Evolutionary conservation across 2,329 filamentous ascomycete genomes (phyloP).

Genomic region (Paraphoma chrysanthemicola): DNA sequence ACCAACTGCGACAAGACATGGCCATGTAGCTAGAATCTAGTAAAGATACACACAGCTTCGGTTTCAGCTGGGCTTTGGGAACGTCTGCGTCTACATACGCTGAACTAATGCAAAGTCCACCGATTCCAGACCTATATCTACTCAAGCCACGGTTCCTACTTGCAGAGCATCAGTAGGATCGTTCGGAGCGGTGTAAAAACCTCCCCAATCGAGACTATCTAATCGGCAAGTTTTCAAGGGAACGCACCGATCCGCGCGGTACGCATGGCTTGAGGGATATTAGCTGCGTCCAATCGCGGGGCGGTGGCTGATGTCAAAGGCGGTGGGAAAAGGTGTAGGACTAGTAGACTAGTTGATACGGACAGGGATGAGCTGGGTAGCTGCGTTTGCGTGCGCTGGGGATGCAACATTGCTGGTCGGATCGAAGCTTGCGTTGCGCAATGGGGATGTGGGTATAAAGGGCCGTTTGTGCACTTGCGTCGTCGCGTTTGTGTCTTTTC

Average conservation of each 20-base stretch:
- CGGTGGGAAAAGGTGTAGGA: constrained; percentile 5
- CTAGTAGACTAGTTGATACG: background rate
- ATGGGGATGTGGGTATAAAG: background rate
- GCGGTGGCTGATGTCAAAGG: background rate
- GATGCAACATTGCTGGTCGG: constrained; percentile 4
- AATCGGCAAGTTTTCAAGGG: background rate
- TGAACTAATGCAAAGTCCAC: too few relatives aligned
- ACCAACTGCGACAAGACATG: background rate
- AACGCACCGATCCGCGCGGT: constrained; percentile 1
- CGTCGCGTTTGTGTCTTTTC: background rate
- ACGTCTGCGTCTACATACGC: too few relatives aligned
- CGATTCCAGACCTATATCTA: too few relatives aligned
- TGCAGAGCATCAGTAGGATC: too few relatives aligned
- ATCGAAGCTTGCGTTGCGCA: background rate
- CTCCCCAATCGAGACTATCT: too few relatives aligned
- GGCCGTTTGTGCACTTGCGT: background rate
- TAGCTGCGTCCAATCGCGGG: background rate
- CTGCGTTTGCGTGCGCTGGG: constrained; percentile 1
- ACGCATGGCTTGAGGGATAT: background rate
- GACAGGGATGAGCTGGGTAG: background rate
- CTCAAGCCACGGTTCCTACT: too few relatives aligned
- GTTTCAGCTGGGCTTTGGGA: too few relatives aligned
- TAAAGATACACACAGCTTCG: too few relatives aligned
- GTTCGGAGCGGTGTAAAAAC: too few relatives aligned
- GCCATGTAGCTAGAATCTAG: too few relatives aligned